Evolutionary conservation across 495 filamentous ascomycete genomes (phyloP).

Genomic region (Parathielavia hyrcaniae): DNA sequence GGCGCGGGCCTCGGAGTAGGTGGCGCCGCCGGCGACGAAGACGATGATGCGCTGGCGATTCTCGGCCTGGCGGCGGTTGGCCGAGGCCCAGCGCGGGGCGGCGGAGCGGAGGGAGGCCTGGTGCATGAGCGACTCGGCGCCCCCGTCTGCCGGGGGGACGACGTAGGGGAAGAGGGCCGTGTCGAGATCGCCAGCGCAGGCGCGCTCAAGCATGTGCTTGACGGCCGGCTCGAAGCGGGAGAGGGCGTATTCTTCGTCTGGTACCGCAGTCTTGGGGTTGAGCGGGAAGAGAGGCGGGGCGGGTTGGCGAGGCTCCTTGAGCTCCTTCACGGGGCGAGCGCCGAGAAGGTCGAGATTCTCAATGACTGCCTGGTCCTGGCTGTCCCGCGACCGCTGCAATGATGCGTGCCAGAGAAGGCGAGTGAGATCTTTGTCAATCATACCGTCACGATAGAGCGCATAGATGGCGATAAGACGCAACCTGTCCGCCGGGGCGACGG

Average conservation of each 20-base stretch:
- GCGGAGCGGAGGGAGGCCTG: constrained; percentile 76
- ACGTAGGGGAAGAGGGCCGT: constrained; percentile 71
- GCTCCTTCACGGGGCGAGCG: constrained; percentile 59
- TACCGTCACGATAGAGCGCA: constrained; percentile 78
- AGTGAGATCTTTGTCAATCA: constrained; percentile 76
- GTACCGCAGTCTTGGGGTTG: constrained; percentile 48
- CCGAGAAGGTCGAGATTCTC: constrained; percentile 78
- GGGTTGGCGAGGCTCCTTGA: constrained; percentile 68
- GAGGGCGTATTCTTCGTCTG: constrained; percentile 57
- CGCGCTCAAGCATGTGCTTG: constrained; percentile 72
- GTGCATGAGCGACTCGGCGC: constrained; percentile 48
- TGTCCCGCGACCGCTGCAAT: constrained; percentile 52
- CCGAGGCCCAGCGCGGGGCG: constrained; percentile 91
- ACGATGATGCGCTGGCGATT: constrained; percentile 86
- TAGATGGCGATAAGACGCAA: constrained; percentile 81
- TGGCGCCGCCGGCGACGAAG: constrained; percentile 94
- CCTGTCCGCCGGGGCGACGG: constrained; percentile 61
- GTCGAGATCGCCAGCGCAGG: constrained; percentile 61
- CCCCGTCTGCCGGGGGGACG: constrained; percentile 56
- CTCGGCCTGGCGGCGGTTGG: constrained; percentile 65
- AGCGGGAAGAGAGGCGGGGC: constrained; percentile 60
- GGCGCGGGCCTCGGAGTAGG: constrained; percentile 76
- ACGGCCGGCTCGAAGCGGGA: constrained; percentile 66
- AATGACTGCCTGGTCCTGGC: constrained; percentile 58
- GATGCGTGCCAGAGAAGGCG: constrained; percentile 80